These are phyloP conservation scores for Pistacia vera DNA, from an alignment of 345 rosid species.

Conservation along the genomic window DNA sequence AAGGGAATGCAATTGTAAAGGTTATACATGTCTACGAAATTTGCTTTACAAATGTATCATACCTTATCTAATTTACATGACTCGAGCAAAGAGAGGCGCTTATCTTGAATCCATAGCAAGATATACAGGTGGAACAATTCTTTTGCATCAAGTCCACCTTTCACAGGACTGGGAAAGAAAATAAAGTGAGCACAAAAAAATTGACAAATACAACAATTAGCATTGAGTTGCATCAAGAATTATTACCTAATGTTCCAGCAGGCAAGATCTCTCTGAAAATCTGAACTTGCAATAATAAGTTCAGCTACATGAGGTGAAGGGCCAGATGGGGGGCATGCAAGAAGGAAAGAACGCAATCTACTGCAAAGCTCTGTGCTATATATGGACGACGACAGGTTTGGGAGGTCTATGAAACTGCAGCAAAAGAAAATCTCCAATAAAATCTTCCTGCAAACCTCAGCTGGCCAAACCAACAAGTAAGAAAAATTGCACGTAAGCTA, in stretches of 20 bases:
- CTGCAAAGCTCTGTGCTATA: slow-evolving; percentile 90
- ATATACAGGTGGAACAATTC: slow-evolving; percentile 93
- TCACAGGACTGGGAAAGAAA: slow-evolving; percentile 61
- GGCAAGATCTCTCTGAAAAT: slow-evolving; percentile 92
- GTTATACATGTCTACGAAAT: not conserved
- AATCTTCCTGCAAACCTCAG: slow-evolving; percentile 11
- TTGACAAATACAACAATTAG: slow-evolving; percentile 10
- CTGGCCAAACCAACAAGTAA: slow-evolving; percentile 21
- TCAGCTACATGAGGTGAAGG: slow-evolving; percentile 90
- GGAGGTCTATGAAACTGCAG: slow-evolving; percentile 91
- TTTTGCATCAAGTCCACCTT: slow-evolving; percentile 97
- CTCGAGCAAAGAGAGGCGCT: slow-evolving; percentile 82
- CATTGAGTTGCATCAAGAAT: slow-evolving; percentile 15
- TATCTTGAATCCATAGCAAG: slow-evolving; percentile 97
- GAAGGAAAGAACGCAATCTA: slow-evolving; percentile 84
- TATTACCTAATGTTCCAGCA: slow-evolving; percentile 79
- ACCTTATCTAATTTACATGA: slow-evolving; percentile 98
- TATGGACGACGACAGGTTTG: slow-evolving; percentile 83
- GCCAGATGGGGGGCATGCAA: slow-evolving; percentile 95
- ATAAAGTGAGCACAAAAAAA: slow-evolving; percentile 3
- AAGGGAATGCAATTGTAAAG: not conserved
- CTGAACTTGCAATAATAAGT: slow-evolving; percentile 92
- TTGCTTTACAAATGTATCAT: slow-evolving; percentile 12
- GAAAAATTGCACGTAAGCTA: slow-evolving; percentile 3
- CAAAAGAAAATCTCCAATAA: slow-evolving; percentile 23